phyloP scores from a whole-genome alignment of 768 basidiomycete species.

The Punctularia strigosozonata region DNA sequence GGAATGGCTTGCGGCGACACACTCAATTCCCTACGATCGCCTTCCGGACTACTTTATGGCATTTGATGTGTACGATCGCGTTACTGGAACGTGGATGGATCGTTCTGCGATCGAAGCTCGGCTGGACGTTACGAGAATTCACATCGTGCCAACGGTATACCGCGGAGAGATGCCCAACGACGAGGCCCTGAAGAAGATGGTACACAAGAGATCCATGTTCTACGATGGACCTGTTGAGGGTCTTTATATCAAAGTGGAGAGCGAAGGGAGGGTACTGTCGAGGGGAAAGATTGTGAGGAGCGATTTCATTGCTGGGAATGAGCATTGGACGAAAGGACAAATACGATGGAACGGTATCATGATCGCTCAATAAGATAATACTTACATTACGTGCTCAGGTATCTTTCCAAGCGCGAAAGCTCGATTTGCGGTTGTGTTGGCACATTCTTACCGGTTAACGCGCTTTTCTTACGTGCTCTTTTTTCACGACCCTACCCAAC shows the following conservation, averaged over 20 bases:
- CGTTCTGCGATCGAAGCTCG: conserved; percentile 22
- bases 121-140: conserved; percentile 27
- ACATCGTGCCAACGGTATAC: conserved; percentile 30
- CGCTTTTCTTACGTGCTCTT: too few relatives aligned
- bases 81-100: conserved; percentile 26
- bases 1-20: conserved; percentile 53
- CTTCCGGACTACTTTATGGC: conserved; percentile 48
- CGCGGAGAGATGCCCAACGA: conserved; percentile 30
- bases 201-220: conserved; percentile 30
- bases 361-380: background rate
- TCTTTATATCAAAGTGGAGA: conserved; percentile 46
- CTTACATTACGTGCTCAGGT: too few relatives aligned
- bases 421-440: too few relatives aligned
- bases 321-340: conserved; percentile 42
- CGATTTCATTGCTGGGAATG: conserved; percentile 53
- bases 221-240: conserved; percentile 42
- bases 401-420: too few relatives aligned
- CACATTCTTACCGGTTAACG: too few relatives aligned
- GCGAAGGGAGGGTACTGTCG: conserved; percentile 22
- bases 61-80: conserved; percentile 48
- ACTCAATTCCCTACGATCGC: conserved; percentile 43
- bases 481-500: too few relatives aligned
- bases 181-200: conserved; percentile 29
- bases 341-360: conserved; percentile 24
- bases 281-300: conserved; percentile 46